A percentile compares a stretch with the other conserved stretches of the same genome.
Evolutionary conservation across 345 rosid species (phyloP).

Genomic region (Arabidopsis arenosa): DNA sequence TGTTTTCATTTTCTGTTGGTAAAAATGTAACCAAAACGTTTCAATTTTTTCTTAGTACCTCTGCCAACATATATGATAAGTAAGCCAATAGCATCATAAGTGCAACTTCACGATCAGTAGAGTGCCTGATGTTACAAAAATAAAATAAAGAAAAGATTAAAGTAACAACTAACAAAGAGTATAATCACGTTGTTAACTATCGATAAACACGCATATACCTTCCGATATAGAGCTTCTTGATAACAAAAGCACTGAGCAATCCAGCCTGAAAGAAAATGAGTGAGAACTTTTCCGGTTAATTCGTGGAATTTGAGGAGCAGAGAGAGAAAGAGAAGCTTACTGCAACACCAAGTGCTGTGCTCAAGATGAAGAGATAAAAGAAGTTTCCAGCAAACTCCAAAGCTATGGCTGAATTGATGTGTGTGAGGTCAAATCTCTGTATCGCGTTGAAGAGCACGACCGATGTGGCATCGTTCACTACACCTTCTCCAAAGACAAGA

Average conservation of each 20-base stretch:
- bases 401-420: conserved; percentile 59
- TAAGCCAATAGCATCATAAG: conserved; percentile 96
- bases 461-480: conserved; percentile 95
- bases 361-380: conserved; percentile 71
- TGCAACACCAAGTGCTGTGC: conserved; percentile 78
- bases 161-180: conserved; percentile 17
- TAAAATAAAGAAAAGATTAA: not conserved
- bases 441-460: conserved; percentile 96
- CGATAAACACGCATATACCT: conserved; percentile 53
- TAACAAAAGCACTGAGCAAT: conserved; percentile 83
- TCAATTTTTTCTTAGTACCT: conserved; percentile 57
- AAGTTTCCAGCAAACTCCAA: conserved; percentile 75
- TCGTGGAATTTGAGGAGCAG: not conserved
- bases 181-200: not conserved
- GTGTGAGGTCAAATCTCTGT: conserved; percentile 80
- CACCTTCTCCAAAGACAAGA: conserved; percentile 96
- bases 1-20: not conserved
- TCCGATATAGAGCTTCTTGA: conserved; percentile 88
- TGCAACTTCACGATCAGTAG: conserved; percentile 95
- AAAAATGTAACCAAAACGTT: conserved; percentile 5
- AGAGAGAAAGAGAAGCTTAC: conserved; percentile 48
- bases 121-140: conserved; percentile 62
- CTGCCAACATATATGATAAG: conserved; percentile 89
- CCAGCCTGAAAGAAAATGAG: conserved; percentile 66
- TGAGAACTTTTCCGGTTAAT: not conserved